Conservation (phyloP, 306 rosid species). For the Carpinus viminea region DNA sequence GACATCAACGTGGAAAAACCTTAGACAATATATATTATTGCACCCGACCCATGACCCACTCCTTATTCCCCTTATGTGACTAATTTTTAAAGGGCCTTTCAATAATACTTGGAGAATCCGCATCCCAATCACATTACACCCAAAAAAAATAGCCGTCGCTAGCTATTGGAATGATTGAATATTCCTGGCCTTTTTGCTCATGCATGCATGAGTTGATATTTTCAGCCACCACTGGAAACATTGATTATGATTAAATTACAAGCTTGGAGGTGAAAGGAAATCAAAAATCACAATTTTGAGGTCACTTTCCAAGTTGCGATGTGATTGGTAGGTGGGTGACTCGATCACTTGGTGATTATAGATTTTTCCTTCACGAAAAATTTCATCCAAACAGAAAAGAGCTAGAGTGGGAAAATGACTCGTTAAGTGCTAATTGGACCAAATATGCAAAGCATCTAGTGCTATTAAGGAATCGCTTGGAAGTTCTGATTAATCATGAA, state of each 20-base stretch:
- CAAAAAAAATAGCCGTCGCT: slow-evolving; percentile 48
- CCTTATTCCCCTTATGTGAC: slow-evolving; percentile 50
- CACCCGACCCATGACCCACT: slow-evolving; percentile 14
- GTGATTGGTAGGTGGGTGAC: not conserved
- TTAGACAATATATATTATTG: slow-evolving; percentile 8
- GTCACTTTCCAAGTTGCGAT: not conserved
- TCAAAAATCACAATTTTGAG: not conserved
- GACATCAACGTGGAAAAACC: slow-evolving; percentile 48
- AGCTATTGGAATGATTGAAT: slow-evolving; percentile 39
- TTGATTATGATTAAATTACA: slow-evolving; percentile 9
- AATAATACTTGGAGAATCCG: slow-evolving; percentile 68
- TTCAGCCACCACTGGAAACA: slow-evolving; percentile 24
- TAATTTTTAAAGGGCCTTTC: slow-evolving; percentile 43
- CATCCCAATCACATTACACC: slow-evolving; percentile 40
- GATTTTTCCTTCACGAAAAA: not conserved
- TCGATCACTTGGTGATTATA: not conserved
- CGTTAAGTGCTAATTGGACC: not conserved
- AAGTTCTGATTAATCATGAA: too few relatives aligned
- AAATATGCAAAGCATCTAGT: too few relatives aligned
- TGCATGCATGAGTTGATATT: not conserved
- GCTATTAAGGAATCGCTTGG: too few relatives aligned
- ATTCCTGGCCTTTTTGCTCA: slow-evolving; percentile 15
- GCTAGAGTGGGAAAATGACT: not conserved
- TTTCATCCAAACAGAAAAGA: too few relatives aligned
- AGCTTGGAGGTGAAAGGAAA: not conserved